These are phyloP conservation scores for Aspergillus egyptiacus DNA, from an alignment of 495 filamentous ascomycete species.

Conservation along the genomic window DNA sequence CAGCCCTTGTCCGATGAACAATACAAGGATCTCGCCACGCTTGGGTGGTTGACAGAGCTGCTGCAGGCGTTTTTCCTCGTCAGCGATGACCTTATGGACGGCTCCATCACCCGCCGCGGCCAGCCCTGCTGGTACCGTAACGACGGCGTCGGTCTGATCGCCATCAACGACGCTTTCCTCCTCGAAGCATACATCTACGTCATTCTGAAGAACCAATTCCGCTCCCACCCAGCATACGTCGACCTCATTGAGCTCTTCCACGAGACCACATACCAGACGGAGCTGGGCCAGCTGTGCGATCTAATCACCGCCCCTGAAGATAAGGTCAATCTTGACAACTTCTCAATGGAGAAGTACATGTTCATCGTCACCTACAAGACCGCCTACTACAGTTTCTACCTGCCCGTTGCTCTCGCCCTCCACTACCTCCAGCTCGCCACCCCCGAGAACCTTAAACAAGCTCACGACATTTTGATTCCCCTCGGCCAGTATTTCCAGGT, in stretches of 20 bases:
- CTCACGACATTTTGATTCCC: constrained; percentile 91
- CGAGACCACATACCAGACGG: constrained; percentile 86
- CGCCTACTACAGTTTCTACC: constrained; percentile 97
- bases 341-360: constrained; percentile 88
- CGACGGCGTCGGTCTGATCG: constrained; percentile 81
- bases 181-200: constrained; percentile 86
- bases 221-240: constrained; percentile 74
- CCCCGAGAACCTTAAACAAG: constrained; percentile 74
- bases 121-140: constrained; percentile 93
- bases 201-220: constrained; percentile 89
- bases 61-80: constrained; percentile 99
- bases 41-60: constrained; percentile 96
- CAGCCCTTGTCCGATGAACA: constrained; percentile 68
- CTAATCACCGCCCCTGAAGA: constrained; percentile 95
- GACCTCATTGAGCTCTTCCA: constrained; percentile 94
- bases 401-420: constrained; percentile 88
- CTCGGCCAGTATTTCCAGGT: constrained; percentile 98
- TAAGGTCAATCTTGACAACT: constrained; percentile 77
- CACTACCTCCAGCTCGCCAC: constrained; percentile 76
- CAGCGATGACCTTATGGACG: constrained; percentile 97
- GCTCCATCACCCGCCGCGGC: constrained; percentile 84
- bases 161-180: constrained; percentile 98
- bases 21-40: constrained; percentile 73
- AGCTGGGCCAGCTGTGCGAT: constrained; percentile 90
- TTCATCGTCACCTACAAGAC: constrained; percentile 99